Evolutionary conservation across 2,329 filamentous ascomycete genomes (phyloP).

Genomic region (Talaromyces verruculosus): DNA sequence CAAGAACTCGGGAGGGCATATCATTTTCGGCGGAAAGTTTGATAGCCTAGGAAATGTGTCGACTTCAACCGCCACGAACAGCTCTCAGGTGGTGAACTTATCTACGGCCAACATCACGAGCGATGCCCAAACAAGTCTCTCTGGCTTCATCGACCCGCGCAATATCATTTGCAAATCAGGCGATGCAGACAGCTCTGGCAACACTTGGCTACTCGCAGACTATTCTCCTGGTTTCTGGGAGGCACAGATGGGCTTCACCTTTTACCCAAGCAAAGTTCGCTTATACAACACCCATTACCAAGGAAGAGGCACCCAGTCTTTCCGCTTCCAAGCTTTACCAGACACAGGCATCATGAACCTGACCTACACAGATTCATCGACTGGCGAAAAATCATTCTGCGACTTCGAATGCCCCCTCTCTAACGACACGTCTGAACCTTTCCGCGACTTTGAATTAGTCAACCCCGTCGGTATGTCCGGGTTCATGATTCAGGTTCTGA

Average conservation of each 20-base stretch:
- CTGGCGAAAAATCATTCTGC: slow-evolving; percentile 68
- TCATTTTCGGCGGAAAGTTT: slow-evolving; percentile 90
- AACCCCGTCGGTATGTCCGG: slow-evolving; percentile 83
- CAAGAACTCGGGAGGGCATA: slow-evolving; percentile 75
- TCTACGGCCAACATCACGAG: slow-evolving; percentile 72
- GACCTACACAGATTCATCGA: slow-evolving; percentile 77
- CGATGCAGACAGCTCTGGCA: slow-evolving; percentile 66
- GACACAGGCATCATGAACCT: slow-evolving; percentile 94
- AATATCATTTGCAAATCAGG: slow-evolving; percentile 80
- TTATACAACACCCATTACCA: slow-evolving; percentile 84
- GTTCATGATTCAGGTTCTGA: slow-evolving; percentile 81
- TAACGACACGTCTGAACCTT: slow-evolving; percentile 62
- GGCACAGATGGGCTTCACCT: slow-evolving; percentile 78
- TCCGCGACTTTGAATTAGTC: slow-evolving; percentile 90
- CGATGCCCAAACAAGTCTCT: slow-evolving; percentile 59
- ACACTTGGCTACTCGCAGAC: slow-evolving; percentile 79
- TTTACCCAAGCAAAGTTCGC: slow-evolving; percentile 80
- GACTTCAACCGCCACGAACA: slow-evolving; percentile 52
- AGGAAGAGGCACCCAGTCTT: slow-evolving; percentile 83
- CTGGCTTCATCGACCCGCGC: slow-evolving; percentile 70
- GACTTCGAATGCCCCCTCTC: slow-evolving; percentile 84
- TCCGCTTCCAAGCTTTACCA: slow-evolving; percentile 80
- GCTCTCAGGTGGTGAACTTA: slow-evolving; percentile 80
- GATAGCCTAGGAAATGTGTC: slow-evolving; percentile 72
- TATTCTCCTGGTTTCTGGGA: slow-evolving; percentile 76